phyloP scores from a whole-genome alignment of 2,329 filamentous ascomycete genomes.

The Drechslera avenae region DNA sequence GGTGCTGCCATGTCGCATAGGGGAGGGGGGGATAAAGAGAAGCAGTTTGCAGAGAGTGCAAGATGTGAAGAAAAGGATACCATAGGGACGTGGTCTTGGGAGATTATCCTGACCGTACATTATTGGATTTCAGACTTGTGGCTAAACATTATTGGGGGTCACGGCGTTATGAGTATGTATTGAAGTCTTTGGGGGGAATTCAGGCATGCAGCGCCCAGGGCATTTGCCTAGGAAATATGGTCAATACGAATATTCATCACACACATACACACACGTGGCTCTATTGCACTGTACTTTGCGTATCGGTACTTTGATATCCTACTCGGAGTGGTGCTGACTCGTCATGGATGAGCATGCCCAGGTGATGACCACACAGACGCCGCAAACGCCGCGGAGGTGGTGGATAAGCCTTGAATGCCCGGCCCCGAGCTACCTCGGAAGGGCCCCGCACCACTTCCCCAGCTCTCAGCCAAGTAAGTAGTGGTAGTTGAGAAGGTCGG shows the following conservation, averaged over 20 bases:
- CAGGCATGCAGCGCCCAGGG: conserved; percentile 21
- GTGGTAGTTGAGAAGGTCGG: conserved; percentile 6
- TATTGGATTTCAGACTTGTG: conserved; percentile 29
- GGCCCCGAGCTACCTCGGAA: conserved; percentile 17
- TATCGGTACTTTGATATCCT: too few species aligned
- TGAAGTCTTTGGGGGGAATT: conserved; percentile 31
- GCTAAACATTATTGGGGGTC: conserved; percentile 33
- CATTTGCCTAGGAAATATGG: conserved; percentile 1
- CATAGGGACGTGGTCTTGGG: conserved; percentile 21
- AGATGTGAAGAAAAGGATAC: conserved; percentile 18
- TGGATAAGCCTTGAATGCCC: conserved; percentile 16
- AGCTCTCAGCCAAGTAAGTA: conserved; percentile 10
- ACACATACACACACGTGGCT: too few species aligned
- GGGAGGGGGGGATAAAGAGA: background rate
- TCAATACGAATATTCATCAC: background rate
- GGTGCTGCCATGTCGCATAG: background rate
- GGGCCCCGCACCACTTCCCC: conserved; percentile 7
- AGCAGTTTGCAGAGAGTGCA: background rate
- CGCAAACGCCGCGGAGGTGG: conserved; percentile 12
- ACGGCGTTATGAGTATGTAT: conserved; percentile 38
- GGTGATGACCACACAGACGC: conserved; percentile 6
- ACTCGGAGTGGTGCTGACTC: background rate
- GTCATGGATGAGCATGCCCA: background rate
- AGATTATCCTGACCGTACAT: conserved; percentile 13
- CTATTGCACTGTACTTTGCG: too few species aligned